Base-by-base conservation (phyloP, 345 rosid genomes). In the Hibiscus mutabilis region DNA sequence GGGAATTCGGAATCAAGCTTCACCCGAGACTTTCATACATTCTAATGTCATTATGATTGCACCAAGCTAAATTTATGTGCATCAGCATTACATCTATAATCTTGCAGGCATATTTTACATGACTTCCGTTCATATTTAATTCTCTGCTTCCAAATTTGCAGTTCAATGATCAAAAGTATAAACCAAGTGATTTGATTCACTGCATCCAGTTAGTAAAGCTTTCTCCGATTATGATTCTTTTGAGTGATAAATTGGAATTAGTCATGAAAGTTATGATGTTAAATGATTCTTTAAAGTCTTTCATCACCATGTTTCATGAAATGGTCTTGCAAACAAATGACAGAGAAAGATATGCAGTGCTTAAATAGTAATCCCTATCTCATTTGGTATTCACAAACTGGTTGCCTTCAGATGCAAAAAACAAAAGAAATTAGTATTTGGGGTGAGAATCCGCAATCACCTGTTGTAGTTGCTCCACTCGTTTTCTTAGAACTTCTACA, bases 381-480 rank as follows among this genome's bases (percentile, higher is more conserved):
- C 40, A 6, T 35, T 6, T 35, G 40, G 1, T 35, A 35, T 35
- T 6, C 40, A 35, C 1, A 37, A 37, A 63, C 27, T 2, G 16
- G 6, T 37, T 63, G 68, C 3, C 14, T 37, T 37, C 11, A 37
- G 49, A 19, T 31, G 31, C 5, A 44, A 63, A 35, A 63, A 29
- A 18, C 0, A 24, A 37, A 63, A 40, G 10, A 1, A 40, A 35
- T 35, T 35, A 40, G 44, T 40, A 40, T 40, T 40, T 37, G 12
- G 44, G 12, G 44, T 40, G 44, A 46, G 51, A 14, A 59, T 19
- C 16, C 21, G 16, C 42, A 44, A 60, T 12, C 27, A 90, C 93
- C 89, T 81, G 74, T 72, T 81, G 80, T 49, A 95, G 75, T 73
- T 90, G 87, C 69, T 86, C 89, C 10, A 78, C 84, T 29, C 86